Evolutionary conservation across 140 eudicot genomes (phyloP).

Genomic region (Stevia rebaudiana): DNA sequence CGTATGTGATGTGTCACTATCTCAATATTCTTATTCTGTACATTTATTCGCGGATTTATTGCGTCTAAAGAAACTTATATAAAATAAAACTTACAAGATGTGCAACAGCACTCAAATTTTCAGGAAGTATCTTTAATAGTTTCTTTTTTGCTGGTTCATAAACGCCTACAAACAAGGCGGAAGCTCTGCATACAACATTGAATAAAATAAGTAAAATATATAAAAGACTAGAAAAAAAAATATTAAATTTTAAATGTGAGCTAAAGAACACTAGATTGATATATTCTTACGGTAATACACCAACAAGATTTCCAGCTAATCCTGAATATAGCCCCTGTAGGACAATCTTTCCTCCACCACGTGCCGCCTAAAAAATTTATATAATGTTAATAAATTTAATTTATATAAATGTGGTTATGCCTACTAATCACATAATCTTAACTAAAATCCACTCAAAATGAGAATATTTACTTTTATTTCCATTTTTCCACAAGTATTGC

Average conservation of each 20-base stretch:
- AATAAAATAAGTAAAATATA: neutral
- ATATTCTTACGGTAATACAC: conserved; percentile 88
- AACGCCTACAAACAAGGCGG: conserved; percentile 87
- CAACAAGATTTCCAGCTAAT: conserved; percentile 89
- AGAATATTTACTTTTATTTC: neutral
- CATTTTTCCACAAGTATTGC: neutral
- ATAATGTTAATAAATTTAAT: neutral
- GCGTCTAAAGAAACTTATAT: neutral
- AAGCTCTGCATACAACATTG: conserved; percentile 52
- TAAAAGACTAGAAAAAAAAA: neutral
- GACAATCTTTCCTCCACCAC: conserved; percentile 80
- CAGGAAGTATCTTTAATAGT: conserved; percentile 70
- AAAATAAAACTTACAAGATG: conserved; percentile 59
- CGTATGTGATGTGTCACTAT: neutral
- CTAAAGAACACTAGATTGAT: neutral
- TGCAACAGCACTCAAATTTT: conserved; percentile 86
- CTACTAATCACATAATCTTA: conserved; percentile 7
- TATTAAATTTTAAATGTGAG: neutral
- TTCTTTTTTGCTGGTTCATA: conserved; percentile 96
- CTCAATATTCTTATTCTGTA: conserved; percentile 5
- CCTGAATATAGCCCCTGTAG: conserved; percentile 96
- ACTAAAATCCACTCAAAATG: neutral
- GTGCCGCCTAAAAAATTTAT: conserved; percentile 75
- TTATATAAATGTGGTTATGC: neutral
- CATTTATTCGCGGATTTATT: neutral